Conservation (phyloP, 164 flowering plant species). For the Berberis vulgaris region DNA sequence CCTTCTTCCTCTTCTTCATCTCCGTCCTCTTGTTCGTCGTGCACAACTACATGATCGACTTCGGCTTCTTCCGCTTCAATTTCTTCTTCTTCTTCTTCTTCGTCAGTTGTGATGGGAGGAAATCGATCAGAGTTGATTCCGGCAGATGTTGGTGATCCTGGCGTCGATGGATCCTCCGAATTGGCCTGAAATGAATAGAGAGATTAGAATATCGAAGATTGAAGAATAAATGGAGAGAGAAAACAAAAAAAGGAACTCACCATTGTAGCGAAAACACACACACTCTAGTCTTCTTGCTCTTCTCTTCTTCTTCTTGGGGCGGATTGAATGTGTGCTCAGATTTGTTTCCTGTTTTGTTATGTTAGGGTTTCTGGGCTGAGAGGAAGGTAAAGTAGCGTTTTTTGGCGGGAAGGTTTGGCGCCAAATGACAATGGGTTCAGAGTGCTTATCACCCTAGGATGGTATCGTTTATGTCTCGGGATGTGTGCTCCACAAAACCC, state of each 20-base stretch:
- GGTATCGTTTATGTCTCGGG: no score
- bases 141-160: conserved; percentile 66
- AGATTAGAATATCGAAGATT: not conserved
- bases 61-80: conserved; percentile 68
- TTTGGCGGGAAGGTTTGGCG: no score
- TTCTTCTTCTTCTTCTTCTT: conserved; percentile 25
- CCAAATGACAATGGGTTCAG: no score
- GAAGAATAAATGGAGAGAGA: no score
- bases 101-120: conserved; percentile 48
- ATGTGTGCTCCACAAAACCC: no score
- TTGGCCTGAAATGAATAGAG: conserved; percentile 12
- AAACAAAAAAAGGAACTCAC: not conserved
- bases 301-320: no score
- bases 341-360: no score
- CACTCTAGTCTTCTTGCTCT: no score
- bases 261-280: not conserved
- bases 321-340: no score
- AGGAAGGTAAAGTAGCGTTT: no score
- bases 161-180: conserved; percentile 43
- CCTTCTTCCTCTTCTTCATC: conserved; percentile 75
- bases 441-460: no score
- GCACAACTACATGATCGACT: conserved; percentile 63
- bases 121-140: conserved; percentile 86
- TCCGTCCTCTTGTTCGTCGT: conserved; percentile 44
- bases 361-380: no score